These are phyloP conservation scores for Suhomyces maxii DNA, from an alignment of 1,139 yeast genomes.

Conservation along the genomic window DNA sequence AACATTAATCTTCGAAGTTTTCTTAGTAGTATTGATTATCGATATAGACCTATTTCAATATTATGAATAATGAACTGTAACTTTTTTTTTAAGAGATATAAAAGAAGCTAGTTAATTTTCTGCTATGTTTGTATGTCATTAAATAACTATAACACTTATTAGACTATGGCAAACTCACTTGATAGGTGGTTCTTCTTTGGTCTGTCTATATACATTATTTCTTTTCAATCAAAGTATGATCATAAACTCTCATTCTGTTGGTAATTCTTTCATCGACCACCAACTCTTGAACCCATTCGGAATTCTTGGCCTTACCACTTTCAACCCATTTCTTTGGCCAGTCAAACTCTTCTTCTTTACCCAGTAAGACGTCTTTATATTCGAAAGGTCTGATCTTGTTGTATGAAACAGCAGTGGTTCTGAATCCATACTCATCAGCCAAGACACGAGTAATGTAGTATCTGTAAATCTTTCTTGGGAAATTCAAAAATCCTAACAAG, in stretches of 20 bases:
- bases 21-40: neutral
- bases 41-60: too few relatives aligned
- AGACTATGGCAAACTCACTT: too few relatives aligned
- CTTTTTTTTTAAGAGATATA: too few relatives aligned
- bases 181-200: too few relatives aligned
- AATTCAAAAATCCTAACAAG: constrained; percentile 72
- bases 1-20: neutral
- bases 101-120: too few relatives aligned
- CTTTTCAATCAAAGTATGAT: constrained; percentile 13
- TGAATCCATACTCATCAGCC: constrained; percentile 69
- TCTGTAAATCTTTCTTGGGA: constrained; percentile 74
- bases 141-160: neutral
- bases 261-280: constrained; percentile 68
- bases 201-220: constrained; percentile 4
- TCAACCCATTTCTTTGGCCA: constrained; percentile 92
- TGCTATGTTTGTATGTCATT: too few relatives aligned
- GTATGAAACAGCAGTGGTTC: constrained; percentile 60
- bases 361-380: constrained; percentile 53
- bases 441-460: constrained; percentile 72
- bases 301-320: constrained; percentile 63
- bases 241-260: constrained; percentile 56
- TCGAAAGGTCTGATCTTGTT: constrained; percentile 58
- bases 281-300: constrained; percentile 89
- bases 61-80: too few relatives aligned
- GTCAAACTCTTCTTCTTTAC: constrained; percentile 72